Evolutionary conservation across 2,329 filamentous ascomycete species (phyloP), one percentile per base, ranked within the genome.

Genomic region (Diaporthe nobilis): DNA sequence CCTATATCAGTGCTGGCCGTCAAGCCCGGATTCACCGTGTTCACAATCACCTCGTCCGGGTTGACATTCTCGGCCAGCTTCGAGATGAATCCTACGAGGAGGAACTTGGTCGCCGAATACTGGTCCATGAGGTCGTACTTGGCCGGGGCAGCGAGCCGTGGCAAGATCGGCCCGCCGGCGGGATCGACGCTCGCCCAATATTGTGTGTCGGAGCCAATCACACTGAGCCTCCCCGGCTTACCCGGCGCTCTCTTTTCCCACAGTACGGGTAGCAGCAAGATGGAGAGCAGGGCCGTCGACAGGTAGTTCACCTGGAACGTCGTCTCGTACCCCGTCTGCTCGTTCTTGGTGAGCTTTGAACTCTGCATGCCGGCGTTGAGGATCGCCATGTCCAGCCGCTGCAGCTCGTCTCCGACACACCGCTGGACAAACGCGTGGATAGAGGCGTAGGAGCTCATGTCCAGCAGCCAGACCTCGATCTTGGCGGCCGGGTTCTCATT

Each of bases 51-150:
- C n/a, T 85, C 80, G 5, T 82, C 74, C 0, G 83, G 42, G 0
- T 74, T 73, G 12, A 88, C 81, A 0, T 83, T 79, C 12, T 85
- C 81, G 1, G 82, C 80, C n/a, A 87, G 80, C 20, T 84, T 82
- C 25, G 85, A 13, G 5, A 74, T 8, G 13, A 74, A 74, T 10
- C 47, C 47, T n/a, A 15, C 9, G 17, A 39, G 31, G 3, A 74
- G 63, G 39, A 74, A 25, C 63, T 71, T 74, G 9, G 72, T 22
- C 5, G 28, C 34, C 37, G 17, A 17, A 22, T 74, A 74, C 42
- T 72, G 53, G 1, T 25, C 17, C 22, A 53, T 28, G 7, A 2
- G 8, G 13, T 53, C 65, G 15, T 20, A 68, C 13, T 53, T 39
- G 20, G 2, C 22, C 47, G 65, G 65, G 2, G 22, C 31, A 1